Base-by-base conservation (phyloP, 2,329 filamentous ascomycete genomes). In the Uncinocarpus reesii region DNA sequence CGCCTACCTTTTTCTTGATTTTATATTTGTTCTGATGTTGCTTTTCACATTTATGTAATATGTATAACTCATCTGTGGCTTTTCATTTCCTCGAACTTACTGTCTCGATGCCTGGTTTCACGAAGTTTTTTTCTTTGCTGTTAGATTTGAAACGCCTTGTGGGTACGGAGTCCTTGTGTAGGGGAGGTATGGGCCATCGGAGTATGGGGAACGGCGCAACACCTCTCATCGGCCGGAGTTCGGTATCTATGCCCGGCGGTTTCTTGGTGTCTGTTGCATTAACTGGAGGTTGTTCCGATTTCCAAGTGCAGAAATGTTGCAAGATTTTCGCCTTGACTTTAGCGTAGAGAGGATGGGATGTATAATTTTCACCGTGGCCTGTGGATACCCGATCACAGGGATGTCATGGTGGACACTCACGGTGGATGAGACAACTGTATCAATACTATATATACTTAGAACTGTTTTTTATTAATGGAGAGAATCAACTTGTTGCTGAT, bases 21-120 rank as follows among this genome's bases (percentile, higher is more conserved):
- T 21, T 40, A 36, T 47, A 23, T 47, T 20, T 47, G 6, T 41
- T 35, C 43, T n/a, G 13, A 38, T 42, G 24, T 42, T 48, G 36
- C 34, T 37, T 43, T 32, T 20, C 26, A 36, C 46, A 34, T 44
- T 6, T 46, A 21, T 41, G 35, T 45, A 43, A 45, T 40, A 44
- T 50, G 40, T 45, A 41, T 45, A 31, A 38, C 28, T 47, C 32
- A 40, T 40, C 13, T 43, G 29, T 15, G 23, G n/a, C 16, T 18
- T 6, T 23, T 34, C 7, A 11, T 40, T n/a, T 26, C 7, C 15
- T 26, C 4, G 20, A 41, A 2, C 7, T 36, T 31, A 31, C 23
- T 10, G 32, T 45, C 21, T 31, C 43, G 15, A 16, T 46, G 10
- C n/a, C 34, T 31, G 34, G n/a, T 4, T 18, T 21, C 18, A 7